A percentile compares a stretch with the other conserved stretches of the same genome.
Conservation (phyloP, 805 yeast genomes). For the Yarrowia sp. region DNA sequence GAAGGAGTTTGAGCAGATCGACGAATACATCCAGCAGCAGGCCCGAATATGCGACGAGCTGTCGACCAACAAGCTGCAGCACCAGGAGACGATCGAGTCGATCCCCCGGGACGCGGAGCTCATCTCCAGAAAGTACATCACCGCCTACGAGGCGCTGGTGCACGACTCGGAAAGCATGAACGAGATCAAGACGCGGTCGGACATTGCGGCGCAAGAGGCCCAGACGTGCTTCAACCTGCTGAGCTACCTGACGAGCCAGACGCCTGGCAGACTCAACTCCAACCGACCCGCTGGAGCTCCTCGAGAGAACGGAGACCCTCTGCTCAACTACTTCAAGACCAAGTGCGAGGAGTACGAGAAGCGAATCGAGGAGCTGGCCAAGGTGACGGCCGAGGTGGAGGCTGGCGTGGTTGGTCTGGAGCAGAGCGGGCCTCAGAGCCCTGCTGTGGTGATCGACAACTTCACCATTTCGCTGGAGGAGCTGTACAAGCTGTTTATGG, state of each 20-base stretch:
- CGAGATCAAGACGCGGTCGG: constrained; percentile 34
- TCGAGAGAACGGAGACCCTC: constrained; percentile 45
- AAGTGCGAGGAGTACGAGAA: constrained; percentile 45
- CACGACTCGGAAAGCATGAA: constrained; percentile 44
- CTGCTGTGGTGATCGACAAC: constrained; percentile 30
- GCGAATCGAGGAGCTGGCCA: constrained; percentile 41
- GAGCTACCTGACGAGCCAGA: constrained; percentile 37
- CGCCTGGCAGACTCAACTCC: constrained; percentile 31
- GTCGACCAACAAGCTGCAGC: constrained; percentile 42
- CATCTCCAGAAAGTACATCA: constrained; percentile 48
- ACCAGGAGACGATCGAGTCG: constrained; percentile 48
- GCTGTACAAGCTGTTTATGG: constrained; percentile 68
- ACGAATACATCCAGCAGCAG: constrained; percentile 54
- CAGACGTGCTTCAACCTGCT: constrained; percentile 36
- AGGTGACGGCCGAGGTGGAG: constrained; percentile 39
- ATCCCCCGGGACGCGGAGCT: constrained; percentile 57
- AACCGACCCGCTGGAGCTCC: constrained; percentile 19
- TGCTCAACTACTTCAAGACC: constrained; percentile 51
- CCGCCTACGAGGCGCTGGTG: constrained; percentile 53
- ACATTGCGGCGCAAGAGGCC: constrained; percentile 35
- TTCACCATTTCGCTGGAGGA: constrained; percentile 44
- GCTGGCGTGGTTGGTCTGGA: constrained; percentile 39
- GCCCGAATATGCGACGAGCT: constrained; percentile 53
- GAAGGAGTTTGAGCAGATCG: constrained; percentile 54
- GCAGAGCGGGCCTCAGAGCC: constrained; percentile 30